Conservation (phyloP, 192 early-diverging fungal species). For the Thamnidium elegans region DNA sequence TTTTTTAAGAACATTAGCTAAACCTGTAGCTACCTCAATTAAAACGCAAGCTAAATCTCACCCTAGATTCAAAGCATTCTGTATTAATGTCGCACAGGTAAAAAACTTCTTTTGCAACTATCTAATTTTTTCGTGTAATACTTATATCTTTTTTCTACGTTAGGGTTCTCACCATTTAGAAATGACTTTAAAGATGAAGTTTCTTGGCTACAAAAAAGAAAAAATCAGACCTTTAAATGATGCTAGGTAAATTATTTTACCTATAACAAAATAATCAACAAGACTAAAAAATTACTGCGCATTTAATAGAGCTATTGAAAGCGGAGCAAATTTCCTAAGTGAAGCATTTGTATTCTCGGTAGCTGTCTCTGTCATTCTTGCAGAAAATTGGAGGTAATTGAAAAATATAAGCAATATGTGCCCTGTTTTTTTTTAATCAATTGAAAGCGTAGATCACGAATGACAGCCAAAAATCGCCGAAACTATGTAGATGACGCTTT, state of each 20-base stretch:
- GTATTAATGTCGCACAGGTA: constrained; percentile 76
- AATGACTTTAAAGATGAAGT: constrained; percentile 80
- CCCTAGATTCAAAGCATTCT: constrained; percentile 60
- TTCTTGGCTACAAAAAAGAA: constrained; percentile 74
- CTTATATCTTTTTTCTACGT: not conserved
- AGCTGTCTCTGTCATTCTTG: constrained; percentile 66
- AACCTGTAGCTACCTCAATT: constrained; percentile 40
- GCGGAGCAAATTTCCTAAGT: constrained; percentile 77
- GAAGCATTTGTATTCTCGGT: constrained; percentile 77
- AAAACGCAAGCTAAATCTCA: constrained; percentile 47
- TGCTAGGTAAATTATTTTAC: constrained; percentile 43
- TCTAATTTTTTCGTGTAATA: not conserved
- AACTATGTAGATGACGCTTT: constrained; percentile 53
- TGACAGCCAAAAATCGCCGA: constrained; percentile 45
- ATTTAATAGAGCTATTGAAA: constrained; percentile 66
- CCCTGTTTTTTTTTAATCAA: not conserved
- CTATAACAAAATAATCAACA: not conserved
- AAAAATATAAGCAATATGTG: constrained; percentile 2
- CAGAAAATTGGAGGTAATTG: constrained; percentile 65
- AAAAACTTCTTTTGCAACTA: not conserved
- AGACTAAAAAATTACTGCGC: not conserved
- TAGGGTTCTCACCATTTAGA: constrained; percentile 69
- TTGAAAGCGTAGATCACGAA: constrained; percentile 37
- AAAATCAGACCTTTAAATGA: constrained; percentile 77
- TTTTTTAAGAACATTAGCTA: constrained; percentile 36